Evolutionary conservation across 169 alveolate species (phyloP).

Genomic region (Plasmodium malariae): DNA sequence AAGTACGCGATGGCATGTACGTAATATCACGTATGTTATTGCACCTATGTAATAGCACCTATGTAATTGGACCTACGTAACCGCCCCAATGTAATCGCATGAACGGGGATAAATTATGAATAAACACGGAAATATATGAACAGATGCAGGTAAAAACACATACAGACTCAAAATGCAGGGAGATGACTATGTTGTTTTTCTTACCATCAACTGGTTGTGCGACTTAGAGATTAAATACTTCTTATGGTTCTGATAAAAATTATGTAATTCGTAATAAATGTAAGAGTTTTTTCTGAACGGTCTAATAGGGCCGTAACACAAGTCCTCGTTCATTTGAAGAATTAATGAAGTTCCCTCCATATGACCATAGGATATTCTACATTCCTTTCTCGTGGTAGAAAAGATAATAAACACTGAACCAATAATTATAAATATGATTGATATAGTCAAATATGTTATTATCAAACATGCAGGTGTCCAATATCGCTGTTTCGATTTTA

Average conservation of each 20-base stretch:
- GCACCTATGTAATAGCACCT: too few relatives aligned
- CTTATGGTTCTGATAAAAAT: conserved; percentile 85
- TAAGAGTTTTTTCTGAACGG: conserved; percentile 72
- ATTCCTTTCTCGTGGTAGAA: conserved; percentile 61
- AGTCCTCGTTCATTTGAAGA: conserved; percentile 36
- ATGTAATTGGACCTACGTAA: too few relatives aligned
- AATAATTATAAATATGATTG: conserved; percentile 16
- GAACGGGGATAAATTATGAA: too few relatives aligned
- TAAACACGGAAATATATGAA: too few relatives aligned
- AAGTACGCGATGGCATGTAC: too few relatives aligned
- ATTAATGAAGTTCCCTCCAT: background rate
- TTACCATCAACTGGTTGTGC: conserved; percentile 82
- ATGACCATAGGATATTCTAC: conserved; percentile 71
- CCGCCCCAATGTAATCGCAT: too few relatives aligned
- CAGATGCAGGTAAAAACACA: too few relatives aligned
- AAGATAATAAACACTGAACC: conserved; percentile 71
- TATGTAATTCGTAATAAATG: conserved; percentile 80
- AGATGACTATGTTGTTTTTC: background rate
- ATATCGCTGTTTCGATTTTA: conserved; percentile 42
- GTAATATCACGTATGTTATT: too few relatives aligned
- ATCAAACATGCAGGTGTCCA: conserved; percentile 70
- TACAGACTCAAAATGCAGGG: too few relatives aligned
- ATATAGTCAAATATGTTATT: conserved; percentile 44
- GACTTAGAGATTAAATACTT: conserved; percentile 79
- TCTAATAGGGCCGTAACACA: conserved; percentile 68